Evolutionary conservation across 2,329 filamentous ascomycete genomes (phyloP), one percentile per base, ranked within the genome.

Genomic region (Cryphonectria parasitica): DNA sequence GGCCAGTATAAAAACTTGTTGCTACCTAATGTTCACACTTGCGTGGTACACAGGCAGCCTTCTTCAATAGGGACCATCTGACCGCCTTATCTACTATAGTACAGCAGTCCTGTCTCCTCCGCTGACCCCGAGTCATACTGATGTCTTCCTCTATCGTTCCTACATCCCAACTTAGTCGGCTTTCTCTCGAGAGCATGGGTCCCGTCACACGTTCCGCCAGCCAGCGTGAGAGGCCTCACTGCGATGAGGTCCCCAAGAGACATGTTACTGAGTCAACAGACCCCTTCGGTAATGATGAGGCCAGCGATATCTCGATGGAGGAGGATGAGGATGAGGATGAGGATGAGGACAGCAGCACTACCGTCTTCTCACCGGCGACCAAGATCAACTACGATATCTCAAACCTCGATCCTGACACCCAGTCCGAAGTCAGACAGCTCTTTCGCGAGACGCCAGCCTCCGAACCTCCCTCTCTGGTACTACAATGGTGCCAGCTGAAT

Each of bases 401-500:
- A n/a, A 75, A 77, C 13, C 81, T 85, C 1, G 75, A 81, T 0
- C 75, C 77, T 2, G 77, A 78, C 28, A 80, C 80, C 0, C 81
- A 81, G 66, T 75, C 78, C 8, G 75, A 78, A 2, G 80, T 87
- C 11, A 80, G 83, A 22, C 82, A 84, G 64, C 79, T 83, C 34
- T 85, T 87, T 72, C 79, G 75, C 34, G 70, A 75, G 17, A 64
- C 68, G 2, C 64, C 73, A 0, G 69, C 70, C 31, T 74, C 78
- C 43, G 82, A 86, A 15, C 82, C 85, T 0, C 84, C 86, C 2
- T 81, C 81, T 70, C 83, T 89, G 70, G 79, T 82, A 0, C 77
- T 89, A 8, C 83, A 87, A 73, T 82, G 82, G 68, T 88, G 86
- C 71, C 82, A 83, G 31, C 80, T 82, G 56, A 80, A 83, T 54